Base-by-base conservation (phyloP, 164 flowering plant species). In the Piper betle region DNA sequence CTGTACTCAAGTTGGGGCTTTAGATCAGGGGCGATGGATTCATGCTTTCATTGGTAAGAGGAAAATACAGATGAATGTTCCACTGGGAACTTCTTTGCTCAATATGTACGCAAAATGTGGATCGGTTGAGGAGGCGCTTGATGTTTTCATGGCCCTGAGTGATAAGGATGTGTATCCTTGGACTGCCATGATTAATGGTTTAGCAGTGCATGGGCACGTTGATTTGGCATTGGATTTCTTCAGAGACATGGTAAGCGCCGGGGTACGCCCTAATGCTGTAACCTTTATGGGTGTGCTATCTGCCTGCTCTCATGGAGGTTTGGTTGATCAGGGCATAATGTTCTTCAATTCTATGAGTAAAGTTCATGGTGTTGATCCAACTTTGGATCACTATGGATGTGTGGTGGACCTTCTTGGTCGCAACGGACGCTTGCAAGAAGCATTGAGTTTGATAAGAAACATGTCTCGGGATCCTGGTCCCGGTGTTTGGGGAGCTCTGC, bases 91-190 rank as follows among this genome's bases (percentile, higher is more conserved):
- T 55, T 16, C 61, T 6, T 39, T 57, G 25, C 15, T 42, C 25
- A 54, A 64, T 37, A 55, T 64, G 55, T 43, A 64, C 33, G 53
- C 60, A 55, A 57, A 57, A 53, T 64, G 66, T 52, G 52, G 38
- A n/a, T 53, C 46, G 25, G 39, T 62, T 18, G 33, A n/a, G 39
- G 65, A 19, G 16, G 58, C 61, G 6, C 39, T 64, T 7, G 13
- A 57, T 20, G n/a, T 55, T 40, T 64, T 46, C 39, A 39, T 55
- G 4, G 60, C 39, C 4, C 43, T 57, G 60, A 20, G 37, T 18
- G 1, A 40, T 43, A 56, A 56, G 37, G 66, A 64, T 9, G 3
- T 33, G 10, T 64, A 59, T 19, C 41, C 60, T 55, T 64, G 54
- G 54, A 64, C 56, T 25, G 48, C 46, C 17, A 46, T 56, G 20